Evolutionary conservation across 768 basidiomycete genomes (phyloP).

Genomic region (Hypholoma sublateritium): DNA sequence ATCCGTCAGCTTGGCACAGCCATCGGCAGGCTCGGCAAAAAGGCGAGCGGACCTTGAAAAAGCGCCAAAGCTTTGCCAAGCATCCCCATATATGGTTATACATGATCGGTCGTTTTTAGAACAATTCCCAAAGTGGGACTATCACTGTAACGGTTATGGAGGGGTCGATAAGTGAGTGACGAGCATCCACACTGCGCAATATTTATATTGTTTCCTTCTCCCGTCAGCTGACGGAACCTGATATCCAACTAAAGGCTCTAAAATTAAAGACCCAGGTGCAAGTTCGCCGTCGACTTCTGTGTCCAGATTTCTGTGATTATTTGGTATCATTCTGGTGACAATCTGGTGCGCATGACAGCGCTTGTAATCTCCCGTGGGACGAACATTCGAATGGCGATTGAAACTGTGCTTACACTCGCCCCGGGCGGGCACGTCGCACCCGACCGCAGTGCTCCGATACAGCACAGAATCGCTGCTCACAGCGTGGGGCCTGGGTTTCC

Average conservation of each 20-base stretch:
- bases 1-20: not conserved
- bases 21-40: not conserved
- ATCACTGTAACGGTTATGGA: no score
- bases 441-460: not conserved
- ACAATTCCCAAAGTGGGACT: no score
- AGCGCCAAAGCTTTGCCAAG: not conserved
- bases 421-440: not conserved
- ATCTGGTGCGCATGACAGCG: conserved; percentile 2
- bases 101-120: no score
- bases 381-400: not conserved
- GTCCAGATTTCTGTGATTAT: not conserved
- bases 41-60: not conserved
- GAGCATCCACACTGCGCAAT: no score
- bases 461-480: no score
- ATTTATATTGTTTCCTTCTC: no score
- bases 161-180: no score
- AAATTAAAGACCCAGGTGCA: not conserved
- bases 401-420: not conserved
- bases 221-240: not conserved
- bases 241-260: not conserved
- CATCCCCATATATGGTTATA: not conserved
- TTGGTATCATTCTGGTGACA: not conserved
- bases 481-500: not conserved
- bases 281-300: not conserved
- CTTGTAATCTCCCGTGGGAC: conserved; percentile 1